Base-by-base conservation (phyloP, 257 asterid species). In the Henckelia pumila region DNA sequence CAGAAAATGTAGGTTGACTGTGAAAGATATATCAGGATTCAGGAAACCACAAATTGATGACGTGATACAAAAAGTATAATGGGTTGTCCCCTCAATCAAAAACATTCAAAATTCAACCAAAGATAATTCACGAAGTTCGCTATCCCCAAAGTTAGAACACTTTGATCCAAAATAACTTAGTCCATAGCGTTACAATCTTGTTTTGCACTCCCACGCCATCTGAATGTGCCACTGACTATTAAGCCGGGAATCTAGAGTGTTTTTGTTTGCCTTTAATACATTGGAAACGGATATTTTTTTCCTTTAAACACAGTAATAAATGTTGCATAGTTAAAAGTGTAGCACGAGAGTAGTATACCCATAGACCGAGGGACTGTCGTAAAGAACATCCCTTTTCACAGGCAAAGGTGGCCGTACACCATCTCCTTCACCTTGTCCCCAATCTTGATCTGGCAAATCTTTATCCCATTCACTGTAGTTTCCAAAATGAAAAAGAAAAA, bases 361-460 rank as follows among this genome's bases (percentile, higher is more conserved):
- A 68, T 72, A 82, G 63, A 77, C 76, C 69, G 82, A 75, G 5
- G 88, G 79, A 73, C 62, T 73, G 68, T 91, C 98, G 76, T 94
- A 94, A 50, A 94, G 97, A 77, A 86, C 93, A 13, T 94, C 99
- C 75, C 97, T 79, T 81, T 71, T 88, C 74, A 91, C 99, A 61
- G 99, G 99, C 69, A 94, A 86, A 72, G 99, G 99, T 63, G 99
- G 77, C 0, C 99, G 93, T 32, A 94, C 81, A 64, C 80, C 91
- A 73, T 80, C 85, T 64, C 77, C 92, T 60, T 68, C 88, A 63
- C 62, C 85, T 66, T 75, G 85, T 69, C 79, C 71, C 29, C 44
- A 72, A 73, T 69, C 79, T 77, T 62, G 76, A 69, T 67, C 84
- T 32, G 63, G 87, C 61, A 67, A 57, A 24, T 82, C 96, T 56